Evolutionary conservation across 352 stramenopile species (phyloP).

Genomic region (Globisporangium orthogonon): DNA sequence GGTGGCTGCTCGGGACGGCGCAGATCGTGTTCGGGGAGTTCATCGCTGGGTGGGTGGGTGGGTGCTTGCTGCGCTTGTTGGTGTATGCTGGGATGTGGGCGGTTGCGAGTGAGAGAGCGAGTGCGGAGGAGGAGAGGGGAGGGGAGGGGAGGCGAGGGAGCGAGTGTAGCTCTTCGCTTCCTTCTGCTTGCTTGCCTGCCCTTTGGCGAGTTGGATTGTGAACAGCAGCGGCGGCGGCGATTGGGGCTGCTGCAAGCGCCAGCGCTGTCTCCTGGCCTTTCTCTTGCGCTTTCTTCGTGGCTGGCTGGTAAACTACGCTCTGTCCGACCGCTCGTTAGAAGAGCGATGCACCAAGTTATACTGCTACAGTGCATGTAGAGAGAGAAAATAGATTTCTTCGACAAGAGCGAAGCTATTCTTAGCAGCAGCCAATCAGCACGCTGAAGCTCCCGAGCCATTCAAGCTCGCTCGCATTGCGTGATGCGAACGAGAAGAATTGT

Average conservation of each 20-base stretch:
- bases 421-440: neutral
- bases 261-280: conserved; percentile 2
- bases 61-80: neutral
- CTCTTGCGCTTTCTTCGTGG: conserved; percentile 1
- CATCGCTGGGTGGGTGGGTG: conserved; percentile 21
- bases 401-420: neutral
- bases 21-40: conserved; percentile 39
- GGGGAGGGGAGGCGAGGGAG: neutral
- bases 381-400: neutral
- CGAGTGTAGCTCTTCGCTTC: conserved; percentile 1
- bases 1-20: conserved; percentile 42
- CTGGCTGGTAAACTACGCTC: too few species aligned
- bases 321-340: neutral
- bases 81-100: neutral
- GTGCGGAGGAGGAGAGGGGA: neutral
- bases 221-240: conserved; percentile 1
- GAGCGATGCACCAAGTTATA: neutral
- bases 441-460: neutral
- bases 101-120: neutral
- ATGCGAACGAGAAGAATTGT: too few species aligned
- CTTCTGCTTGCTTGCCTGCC: conserved; percentile 6
- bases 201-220: conserved; percentile 17
- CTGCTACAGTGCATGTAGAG: neutral
- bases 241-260: conserved; percentile 7
- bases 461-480: too few species aligned